Evolutionary conservation across 2,329 filamentous ascomycete species (phyloP).

Genomic region (Tolypocladium endophyticum): DNA sequence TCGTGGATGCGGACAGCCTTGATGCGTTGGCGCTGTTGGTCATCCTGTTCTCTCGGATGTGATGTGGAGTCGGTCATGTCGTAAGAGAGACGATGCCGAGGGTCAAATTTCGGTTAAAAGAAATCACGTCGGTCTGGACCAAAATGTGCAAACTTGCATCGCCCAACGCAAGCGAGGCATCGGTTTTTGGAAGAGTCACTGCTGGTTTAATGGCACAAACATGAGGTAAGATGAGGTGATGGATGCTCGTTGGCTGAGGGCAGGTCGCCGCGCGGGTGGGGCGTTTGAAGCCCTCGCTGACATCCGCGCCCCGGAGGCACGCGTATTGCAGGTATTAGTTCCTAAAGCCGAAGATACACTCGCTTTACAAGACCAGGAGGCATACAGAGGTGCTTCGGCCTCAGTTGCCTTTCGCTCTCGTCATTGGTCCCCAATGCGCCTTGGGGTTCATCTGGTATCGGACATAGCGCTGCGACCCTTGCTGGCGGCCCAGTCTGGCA

Average conservation of each 20-base stretch:
- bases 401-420: conserved; percentile 31
- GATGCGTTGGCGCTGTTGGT: conserved; percentile 1
- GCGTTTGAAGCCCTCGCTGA: not conserved
- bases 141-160: not conserved
- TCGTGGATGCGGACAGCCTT: conserved; percentile 12
- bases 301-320: not conserved
- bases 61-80: not conserved
- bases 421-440: conserved; percentile 89
- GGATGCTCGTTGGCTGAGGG: not conserved
- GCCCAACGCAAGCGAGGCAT: not conserved
- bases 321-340: too few relatives aligned
- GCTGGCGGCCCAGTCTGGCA: conserved; percentile 63
- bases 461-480: conserved; percentile 57
- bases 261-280: not conserved
- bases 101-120: not conserved
- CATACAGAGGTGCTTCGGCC: not conserved
- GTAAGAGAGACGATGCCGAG: not conserved
- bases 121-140: not conserved
- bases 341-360: not conserved
- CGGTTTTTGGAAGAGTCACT: not conserved
- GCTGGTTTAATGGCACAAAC: not conserved
- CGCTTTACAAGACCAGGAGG: not conserved
- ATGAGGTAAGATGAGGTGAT: not conserved
- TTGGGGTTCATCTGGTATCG: conserved; percentile 85
- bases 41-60: not conserved